These are phyloP conservation scores for Lactarius evosmus DNA, from an alignment of 768 basidiomycete genomes.

Conservation along the genomic window DNA sequence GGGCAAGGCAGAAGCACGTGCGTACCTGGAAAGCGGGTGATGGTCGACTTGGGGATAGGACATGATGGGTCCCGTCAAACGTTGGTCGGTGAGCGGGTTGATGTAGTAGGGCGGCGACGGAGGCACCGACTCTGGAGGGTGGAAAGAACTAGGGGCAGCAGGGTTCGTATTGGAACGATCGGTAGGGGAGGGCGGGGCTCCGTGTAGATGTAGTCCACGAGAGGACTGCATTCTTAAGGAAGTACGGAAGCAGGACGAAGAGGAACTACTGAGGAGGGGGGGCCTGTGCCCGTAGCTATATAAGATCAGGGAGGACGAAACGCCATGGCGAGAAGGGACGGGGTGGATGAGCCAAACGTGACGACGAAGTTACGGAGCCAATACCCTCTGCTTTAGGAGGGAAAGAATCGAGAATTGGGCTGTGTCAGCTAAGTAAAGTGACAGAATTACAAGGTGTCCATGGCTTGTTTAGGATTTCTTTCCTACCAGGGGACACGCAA, in stretches of 20 bases:
- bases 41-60: constrained; percentile 16
- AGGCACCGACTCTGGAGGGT: constrained; percentile 8
- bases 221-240: constrained; percentile 16
- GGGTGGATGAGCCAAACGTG: constrained; percentile 7
- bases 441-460: not conserved
- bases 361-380: constrained; percentile 15
- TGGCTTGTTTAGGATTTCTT: not conserved
- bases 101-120: constrained; percentile 8
- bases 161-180: constrained; percentile 11
- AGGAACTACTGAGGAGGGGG: not conserved
- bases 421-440: not conserved
- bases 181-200: constrained; percentile 11
- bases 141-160: constrained; percentile 1
- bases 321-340: constrained; percentile 4
- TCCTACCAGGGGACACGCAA: not conserved
- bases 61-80: constrained; percentile 20
- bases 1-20: not conserved
- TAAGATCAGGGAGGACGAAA: constrained; percentile 6
- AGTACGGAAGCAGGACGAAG: not conserved
- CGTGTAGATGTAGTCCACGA: constrained; percentile 20
- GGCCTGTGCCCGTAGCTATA: constrained; percentile 18
- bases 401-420: no score
- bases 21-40: constrained; percentile 16
- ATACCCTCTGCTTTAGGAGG: not conserved
- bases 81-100: constrained; percentile 15